Percentiles rank a stretch among this genome's conserved stretches.
Evolutionary conservation across 1,284 basidiomycete species (phyloP).

Genomic region (Earliella scabrosa): DNA sequence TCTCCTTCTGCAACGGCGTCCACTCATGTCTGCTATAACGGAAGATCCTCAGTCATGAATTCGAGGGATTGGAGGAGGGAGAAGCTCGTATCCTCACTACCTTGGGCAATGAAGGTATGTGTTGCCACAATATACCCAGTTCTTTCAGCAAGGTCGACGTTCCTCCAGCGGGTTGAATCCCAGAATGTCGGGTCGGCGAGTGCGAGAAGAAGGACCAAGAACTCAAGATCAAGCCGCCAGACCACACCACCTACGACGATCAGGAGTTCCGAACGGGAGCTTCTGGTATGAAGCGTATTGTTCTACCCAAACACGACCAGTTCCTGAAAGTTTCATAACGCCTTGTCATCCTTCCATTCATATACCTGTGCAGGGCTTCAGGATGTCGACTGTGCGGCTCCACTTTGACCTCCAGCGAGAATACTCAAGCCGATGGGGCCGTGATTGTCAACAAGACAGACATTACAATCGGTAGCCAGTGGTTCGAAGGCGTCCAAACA

Average conservation of each 20-base stretch:
- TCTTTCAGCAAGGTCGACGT: neutral
- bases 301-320: conserved; percentile 95
- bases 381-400: conserved; percentile 76
- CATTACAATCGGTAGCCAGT: conserved; percentile 88
- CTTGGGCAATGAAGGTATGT: conserved; percentile 86
- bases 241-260: conserved; percentile 97
- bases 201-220: conserved; percentile 79
- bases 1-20: neutral
- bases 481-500: conserved; percentile 37
- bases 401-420: conserved; percentile 44
- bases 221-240: conserved; percentile 86
- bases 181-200: conserved; percentile 95
- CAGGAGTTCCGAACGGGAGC: conserved; percentile 84
- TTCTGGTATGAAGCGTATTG: conserved; percentile 79
- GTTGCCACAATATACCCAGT: neutral
- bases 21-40: too few relatives aligned
- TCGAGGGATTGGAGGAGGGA: conserved; percentile 90
- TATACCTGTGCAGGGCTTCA: conserved; percentile 63
- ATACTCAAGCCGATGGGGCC: conserved; percentile 51
- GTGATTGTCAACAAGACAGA: conserved; percentile 77
- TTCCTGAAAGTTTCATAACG: conserved; percentile 67
- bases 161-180: conserved; percentile 88
- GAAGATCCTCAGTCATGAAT: conserved; percentile 95
- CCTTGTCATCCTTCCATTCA: neutral
- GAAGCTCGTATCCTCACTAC: conserved; percentile 96